Base-by-base conservation (phyloP, 2,329 filamentous ascomycete genomes). In the Arthrobotrys pseudoclavata region DNA sequence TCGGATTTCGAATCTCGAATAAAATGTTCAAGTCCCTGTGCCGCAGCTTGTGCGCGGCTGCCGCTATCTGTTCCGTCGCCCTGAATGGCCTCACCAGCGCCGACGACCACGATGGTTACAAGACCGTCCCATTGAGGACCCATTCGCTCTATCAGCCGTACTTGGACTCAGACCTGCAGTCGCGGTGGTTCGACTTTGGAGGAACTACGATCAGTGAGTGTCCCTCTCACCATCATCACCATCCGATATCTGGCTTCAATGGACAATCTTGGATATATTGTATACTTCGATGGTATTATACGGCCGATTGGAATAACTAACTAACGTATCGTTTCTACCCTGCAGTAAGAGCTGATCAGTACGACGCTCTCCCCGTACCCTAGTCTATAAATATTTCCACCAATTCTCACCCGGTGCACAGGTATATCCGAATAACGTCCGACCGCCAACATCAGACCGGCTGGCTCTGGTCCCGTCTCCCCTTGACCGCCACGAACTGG, bases 171-270 rank as follows among this genome's bases (percentile, higher is more conserved):
- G 96, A 98, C 84, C 94, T 98, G 91, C 92, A 96, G 86, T 97
- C 93, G 86, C 91, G 96, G 83, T 99, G 96, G 95, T 99, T 95
- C 85, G 96, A 99, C 86, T 99, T 96, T 88, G 96, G 96, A 83
- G 96, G 95, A 83, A 94, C 97, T 86, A 93, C 95, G 47, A 91
- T 99, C 82, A 88, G 72, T 76, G 57, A n/a, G 71, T 50, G 10
- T 47, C 57, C 10, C 29, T 22, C 97, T 29, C 10, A 34, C 60
- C 37, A 40, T 15, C 34, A 4, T 37, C 34, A 29, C 3, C 4
- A 34, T 34, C 12, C 31, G 31, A 9, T 34, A 34, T 34, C 31
- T 34, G 31, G 31, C 37, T 40, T n/a, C 37, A n/a, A 37, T 12
- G 34, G 10, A 31, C 4, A 7, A 7, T 31, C 7, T 31, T 7